Base-by-base conservation (phyloP, 495 filamentous ascomycete genomes). In the Xylaria scruposa region DNA sequence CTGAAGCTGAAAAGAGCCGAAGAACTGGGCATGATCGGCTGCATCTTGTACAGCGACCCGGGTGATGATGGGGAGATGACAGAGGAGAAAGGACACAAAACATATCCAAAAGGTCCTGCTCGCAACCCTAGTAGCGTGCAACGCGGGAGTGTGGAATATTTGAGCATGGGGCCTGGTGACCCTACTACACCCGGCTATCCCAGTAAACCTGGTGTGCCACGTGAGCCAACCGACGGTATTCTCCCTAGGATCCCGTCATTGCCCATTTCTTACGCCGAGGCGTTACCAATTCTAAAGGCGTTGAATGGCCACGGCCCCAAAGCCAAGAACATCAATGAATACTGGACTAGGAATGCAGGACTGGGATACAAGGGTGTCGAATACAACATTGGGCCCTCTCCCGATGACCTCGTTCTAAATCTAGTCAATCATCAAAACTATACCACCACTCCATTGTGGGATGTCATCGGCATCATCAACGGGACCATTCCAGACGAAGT, bases 401-500 rank as follows among this genome's bases (percentile, higher is more conserved):
- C 94, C 0, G 88, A 92, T 19, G 79, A 88, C 56, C 79, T 96
- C 0, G 88, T 90, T 3, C 84, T 98, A 64, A 96, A 97, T 76
- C 86, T 99, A 15, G 83, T 91, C 76, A 98, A 97, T 77, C 84
- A 94, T 72, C 93, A 97, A 79, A 92, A 97, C 54, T 97, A 98
- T 74, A 89, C 91, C 26, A 97, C 87, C 0, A 97, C 94, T 0
- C 94, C 94, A 4, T 81, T 96, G 67, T 99, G 97, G 97, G 93
- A 99, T 74, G 94, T 96, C 15, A 97, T 99, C 72, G 96, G 96
- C 42, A 85, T 94, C 38, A 94, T 99, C 81, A 97, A 97, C 70
- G 96, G 96, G n/a, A 91, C 89, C 10, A 90, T 97, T 65, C 84
- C 90, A 0, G 80, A 86, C 60, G 95, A 98, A 77, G 94, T 97